phyloP scores from a whole-genome alignment of 2,329 filamentous ascomycete species.

The Cladophialophora immunda region DNA sequence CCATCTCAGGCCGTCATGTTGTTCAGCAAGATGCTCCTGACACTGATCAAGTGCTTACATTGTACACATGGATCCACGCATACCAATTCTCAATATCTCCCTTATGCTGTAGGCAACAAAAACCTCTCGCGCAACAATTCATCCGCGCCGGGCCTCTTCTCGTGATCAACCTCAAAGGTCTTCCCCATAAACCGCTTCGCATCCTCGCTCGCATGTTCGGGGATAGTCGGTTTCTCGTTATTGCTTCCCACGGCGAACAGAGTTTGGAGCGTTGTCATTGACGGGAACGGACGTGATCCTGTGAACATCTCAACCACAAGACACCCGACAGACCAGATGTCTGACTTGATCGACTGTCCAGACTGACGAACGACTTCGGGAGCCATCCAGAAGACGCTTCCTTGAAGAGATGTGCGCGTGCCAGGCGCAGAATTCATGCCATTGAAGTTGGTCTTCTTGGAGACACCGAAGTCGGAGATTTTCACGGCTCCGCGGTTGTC shows the following conservation, averaged over 20 bases:
- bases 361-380: constrained; percentile 98
- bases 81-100: background rate
- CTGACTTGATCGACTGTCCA: constrained; percentile 95
- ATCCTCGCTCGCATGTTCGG: constrained; percentile 84
- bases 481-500: constrained; percentile 99
- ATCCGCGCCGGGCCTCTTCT: constrained; percentile 88
- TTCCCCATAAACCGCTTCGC: constrained; percentile 82
- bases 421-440: constrained; percentile 76
- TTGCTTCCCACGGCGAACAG: constrained; percentile 98
- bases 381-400: constrained; percentile 99
- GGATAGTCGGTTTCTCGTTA: constrained; percentile 86
- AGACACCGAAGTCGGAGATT: constrained; percentile 98
- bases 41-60: background rate
- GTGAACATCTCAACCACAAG: constrained; percentile 99
- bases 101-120: constrained; percentile 44
- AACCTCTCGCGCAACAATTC: constrained; percentile 87
- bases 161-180: constrained; percentile 96
- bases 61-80: background rate
- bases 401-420: constrained; percentile 81
- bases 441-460: constrained; percentile 65
- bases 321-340: constrained; percentile 98
- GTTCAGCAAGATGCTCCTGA: background rate
- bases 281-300: constrained; percentile 92
- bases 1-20: background rate
- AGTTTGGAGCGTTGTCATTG: constrained; percentile 95